phyloP scores from a whole-genome alignment of 257 asterid species.

The Linderniella brevidens region DNA sequence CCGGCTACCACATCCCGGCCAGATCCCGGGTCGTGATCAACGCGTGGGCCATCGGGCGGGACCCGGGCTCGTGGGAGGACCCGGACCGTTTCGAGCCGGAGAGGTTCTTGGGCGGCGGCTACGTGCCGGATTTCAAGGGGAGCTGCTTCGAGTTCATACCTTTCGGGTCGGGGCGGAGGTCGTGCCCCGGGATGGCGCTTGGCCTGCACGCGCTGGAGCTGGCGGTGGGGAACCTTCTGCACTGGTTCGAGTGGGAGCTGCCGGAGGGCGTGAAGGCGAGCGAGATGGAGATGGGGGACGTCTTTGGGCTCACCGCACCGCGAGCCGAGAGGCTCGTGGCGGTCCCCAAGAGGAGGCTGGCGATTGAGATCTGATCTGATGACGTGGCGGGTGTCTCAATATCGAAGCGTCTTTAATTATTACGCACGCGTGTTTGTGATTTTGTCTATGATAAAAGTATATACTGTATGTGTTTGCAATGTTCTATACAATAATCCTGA shows the following conservation, averaged over 20 bases:
- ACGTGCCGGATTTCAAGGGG: slow-evolving; percentile 50
- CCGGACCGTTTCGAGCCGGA: slow-evolving; percentile 40
- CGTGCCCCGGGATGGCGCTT: slow-evolving; percentile 93
- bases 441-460: too few species aligned
- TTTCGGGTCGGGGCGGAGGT: slow-evolving; percentile 83
- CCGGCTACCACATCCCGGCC: slow-evolving; percentile 58
- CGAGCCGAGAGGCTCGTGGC: slow-evolving; percentile 53
- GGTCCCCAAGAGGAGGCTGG: slow-evolving; percentile 53
- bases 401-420: too few species aligned
- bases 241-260: slow-evolving; percentile 67
- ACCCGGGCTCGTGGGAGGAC: slow-evolving; percentile 52
- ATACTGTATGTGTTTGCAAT: too few species aligned
- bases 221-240: slow-evolving; percentile 74
- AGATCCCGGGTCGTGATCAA: slow-evolving; percentile 55
- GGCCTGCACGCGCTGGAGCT: slow-evolving; percentile 64
- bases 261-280: slow-evolving; percentile 76
- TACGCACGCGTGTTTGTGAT: too few species aligned
- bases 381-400: too few species aligned
- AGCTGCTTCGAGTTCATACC: slow-evolving; percentile 65
- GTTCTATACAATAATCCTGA: too few species aligned
- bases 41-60: slow-evolving; percentile 80
- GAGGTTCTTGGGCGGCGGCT: slow-evolving; percentile 29
- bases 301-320: slow-evolving; percentile 84
- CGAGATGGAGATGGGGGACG: slow-evolving; percentile 56
- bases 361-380: too few species aligned